These are phyloP conservation scores for Aspergillus fructus DNA, from an alignment of 2,329 filamentous ascomycete genomes.

Conservation along the genomic window DNA sequence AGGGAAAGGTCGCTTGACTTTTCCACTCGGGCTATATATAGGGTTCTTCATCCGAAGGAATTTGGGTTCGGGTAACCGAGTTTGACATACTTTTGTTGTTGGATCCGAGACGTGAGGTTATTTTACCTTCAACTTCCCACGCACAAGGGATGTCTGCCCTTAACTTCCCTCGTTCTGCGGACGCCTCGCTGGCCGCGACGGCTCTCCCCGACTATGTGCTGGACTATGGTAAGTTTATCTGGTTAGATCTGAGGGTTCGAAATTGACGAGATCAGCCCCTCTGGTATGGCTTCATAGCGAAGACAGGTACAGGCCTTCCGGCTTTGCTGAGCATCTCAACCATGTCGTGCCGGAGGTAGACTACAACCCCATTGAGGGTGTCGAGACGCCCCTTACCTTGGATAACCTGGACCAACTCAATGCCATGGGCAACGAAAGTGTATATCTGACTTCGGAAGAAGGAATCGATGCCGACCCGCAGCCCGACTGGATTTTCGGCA, in stretches of 20 bases:
- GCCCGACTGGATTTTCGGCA: conserved; percentile 53
- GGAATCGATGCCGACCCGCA: conserved; percentile 45
- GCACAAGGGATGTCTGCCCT: neutral
- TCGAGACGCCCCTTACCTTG: conserved; percentile 44
- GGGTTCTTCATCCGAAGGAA: neutral
- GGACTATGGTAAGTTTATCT: conserved; percentile 42
- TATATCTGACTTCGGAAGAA: conserved; percentile 51
- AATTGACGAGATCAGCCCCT: conserved; percentile 41
- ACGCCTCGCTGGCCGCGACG: conserved; percentile 10
- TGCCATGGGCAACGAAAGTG: conserved; percentile 42
- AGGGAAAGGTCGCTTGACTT: neutral
- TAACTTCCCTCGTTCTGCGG: neutral
- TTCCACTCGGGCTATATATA: neutral
- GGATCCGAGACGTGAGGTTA: neutral
- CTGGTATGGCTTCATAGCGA: conserved; percentile 51
- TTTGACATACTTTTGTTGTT: neutral
- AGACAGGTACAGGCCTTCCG: conserved; percentile 52
- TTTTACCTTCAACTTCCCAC: neutral
- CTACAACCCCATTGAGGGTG: conserved; percentile 38
- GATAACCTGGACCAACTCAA: conserved; percentile 52
- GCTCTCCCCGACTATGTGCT: conserved; percentile 45
- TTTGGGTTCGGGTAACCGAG: neutral
- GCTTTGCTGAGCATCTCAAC: conserved; percentile 47
- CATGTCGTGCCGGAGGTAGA: conserved; percentile 50
- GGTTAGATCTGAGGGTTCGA: neutral